Evolutionary conservation across 2,329 filamentous ascomycete species (phyloP).

Genomic region (Botrytis galanthina): DNA sequence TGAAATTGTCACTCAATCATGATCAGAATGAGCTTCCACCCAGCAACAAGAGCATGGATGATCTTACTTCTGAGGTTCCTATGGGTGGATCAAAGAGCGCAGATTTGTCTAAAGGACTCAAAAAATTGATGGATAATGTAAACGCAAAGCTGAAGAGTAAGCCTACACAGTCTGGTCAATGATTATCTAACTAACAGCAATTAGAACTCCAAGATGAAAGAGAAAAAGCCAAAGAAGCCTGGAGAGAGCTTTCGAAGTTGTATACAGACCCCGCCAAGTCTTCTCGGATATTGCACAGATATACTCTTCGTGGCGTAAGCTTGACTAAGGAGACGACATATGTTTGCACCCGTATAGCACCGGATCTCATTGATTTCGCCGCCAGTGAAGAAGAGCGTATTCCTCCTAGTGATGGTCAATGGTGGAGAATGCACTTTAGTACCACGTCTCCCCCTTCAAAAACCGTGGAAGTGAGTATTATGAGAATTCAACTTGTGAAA

Average conservation of each 20-base stretch:
- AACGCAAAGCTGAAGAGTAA: slow-evolving; percentile 38
- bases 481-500: not conserved
- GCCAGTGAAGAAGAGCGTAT: slow-evolving; percentile 37
- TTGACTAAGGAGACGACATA: slow-evolving; percentile 49
- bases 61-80: not conserved
- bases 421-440: slow-evolving; percentile 54
- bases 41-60: not conserved
- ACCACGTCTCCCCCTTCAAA: slow-evolving; percentile 44
- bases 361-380: slow-evolving; percentile 45
- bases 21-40: slow-evolving; percentile 25
- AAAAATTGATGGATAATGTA: slow-evolving; percentile 35
- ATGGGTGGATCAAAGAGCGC: slow-evolving; percentile 22
- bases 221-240: slow-evolving; percentile 32
- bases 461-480: slow-evolving; percentile 48
- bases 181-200: slow-evolving; percentile 24
- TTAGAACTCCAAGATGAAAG: slow-evolving; percentile 36
- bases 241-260: slow-evolving; percentile 43
- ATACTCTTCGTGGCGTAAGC: slow-evolving; percentile 52
- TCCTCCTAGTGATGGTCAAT: slow-evolving; percentile 45
- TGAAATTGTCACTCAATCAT: slow-evolving; percentile 36
- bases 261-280: slow-evolving; percentile 37
- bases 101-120: slow-evolving; percentile 33
- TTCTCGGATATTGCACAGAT: slow-evolving; percentile 40
- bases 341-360: slow-evolving; percentile 47
- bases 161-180: not conserved